phyloP scores from a whole-genome alignment of 345 rosid species.

The Populus davidiana region DNA sequence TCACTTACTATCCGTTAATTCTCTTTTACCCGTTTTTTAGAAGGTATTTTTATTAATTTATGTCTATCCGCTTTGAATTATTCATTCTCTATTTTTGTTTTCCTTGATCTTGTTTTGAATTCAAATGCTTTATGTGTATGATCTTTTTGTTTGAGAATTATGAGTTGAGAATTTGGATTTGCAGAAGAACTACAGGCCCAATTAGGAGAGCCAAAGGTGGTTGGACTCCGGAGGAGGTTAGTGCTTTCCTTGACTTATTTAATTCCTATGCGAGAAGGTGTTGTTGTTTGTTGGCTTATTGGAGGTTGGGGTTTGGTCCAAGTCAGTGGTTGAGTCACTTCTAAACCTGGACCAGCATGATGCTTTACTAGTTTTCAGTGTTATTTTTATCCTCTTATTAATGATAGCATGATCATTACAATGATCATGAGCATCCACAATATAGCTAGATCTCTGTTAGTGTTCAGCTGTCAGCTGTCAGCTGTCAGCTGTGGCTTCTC shows the following conservation, averaged over 20 bases:
- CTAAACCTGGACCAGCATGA: background rate
- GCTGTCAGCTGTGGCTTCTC: background rate
- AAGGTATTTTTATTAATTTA: background rate
- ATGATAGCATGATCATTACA: background rate
- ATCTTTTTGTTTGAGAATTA: background rate
- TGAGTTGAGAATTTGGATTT: conserved; percentile 22
- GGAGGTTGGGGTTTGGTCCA: background rate
- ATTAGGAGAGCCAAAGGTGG: conserved; percentile 98
- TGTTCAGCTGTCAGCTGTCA: background rate
- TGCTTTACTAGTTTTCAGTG: background rate
- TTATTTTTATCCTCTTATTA: background rate
- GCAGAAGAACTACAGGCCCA: conserved; percentile 94
- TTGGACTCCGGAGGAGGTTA: conserved; percentile 93
- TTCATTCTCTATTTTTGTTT: background rate
- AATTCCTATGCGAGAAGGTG: background rate
- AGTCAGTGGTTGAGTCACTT: background rate
- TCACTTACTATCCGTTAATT: conserved; percentile 13
- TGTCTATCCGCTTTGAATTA: background rate
- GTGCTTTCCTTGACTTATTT: conserved; percentile 4
- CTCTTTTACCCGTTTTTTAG: background rate
- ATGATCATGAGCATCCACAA: background rate
- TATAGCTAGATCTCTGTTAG: background rate
- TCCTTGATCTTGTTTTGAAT: background rate
- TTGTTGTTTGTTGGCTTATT: background rate
- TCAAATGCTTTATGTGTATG: background rate